These are phyloP conservation scores for Pythium coloratum DNA, from an alignment of 352 stramenopile species.

Conservation along the genomic window DNA sequence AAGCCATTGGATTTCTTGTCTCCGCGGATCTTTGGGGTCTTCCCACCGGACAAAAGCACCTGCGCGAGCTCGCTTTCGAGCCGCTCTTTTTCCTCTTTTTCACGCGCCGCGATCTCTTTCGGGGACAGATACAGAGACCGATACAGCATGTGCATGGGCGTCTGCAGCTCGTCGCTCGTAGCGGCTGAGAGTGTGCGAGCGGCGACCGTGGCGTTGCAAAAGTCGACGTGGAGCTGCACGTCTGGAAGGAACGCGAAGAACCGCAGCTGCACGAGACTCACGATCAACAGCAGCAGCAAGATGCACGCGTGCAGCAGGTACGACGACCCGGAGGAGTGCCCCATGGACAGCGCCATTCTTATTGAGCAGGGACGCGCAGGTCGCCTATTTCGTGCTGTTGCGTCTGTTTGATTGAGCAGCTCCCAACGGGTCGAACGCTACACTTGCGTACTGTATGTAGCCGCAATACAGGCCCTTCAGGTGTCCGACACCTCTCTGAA, in stretches of 20 bases:
- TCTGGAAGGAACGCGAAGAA: slow-evolving; percentile 79
- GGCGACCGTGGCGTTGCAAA: slow-evolving; percentile 58
- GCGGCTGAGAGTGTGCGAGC: slow-evolving; percentile 36
- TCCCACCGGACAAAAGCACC: slow-evolving; percentile 12
- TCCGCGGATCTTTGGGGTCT: slow-evolving; percentile 28
- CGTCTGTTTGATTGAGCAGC: background rate
- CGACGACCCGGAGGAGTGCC: slow-evolving; percentile 46
- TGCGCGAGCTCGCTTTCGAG: slow-evolving; percentile 33
- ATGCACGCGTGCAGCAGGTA: slow-evolving; percentile 73
- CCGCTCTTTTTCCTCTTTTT: slow-evolving; percentile 42
- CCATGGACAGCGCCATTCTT: slow-evolving; percentile 26
- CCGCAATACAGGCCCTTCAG: slow-evolving; percentile 7
- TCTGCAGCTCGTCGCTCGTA: slow-evolving; percentile 50
- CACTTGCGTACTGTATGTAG: background rate
- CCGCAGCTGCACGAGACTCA: slow-evolving; percentile 63
- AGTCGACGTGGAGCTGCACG: slow-evolving; percentile 57
- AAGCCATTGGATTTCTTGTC: slow-evolving; percentile 11
- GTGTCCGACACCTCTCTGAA: background rate
- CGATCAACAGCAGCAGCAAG: slow-evolving; percentile 71
- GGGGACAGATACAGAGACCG: slow-evolving; percentile 77
- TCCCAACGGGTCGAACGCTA: background rate
- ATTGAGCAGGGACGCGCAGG: background rate
- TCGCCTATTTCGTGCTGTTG: too few relatives aligned
- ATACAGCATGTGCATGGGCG: slow-evolving; percentile 73
- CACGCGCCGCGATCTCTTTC: slow-evolving; percentile 44